Base-by-base conservation (phyloP, 352 stramenopile species). In the Phytophthora hybrid region DNA sequence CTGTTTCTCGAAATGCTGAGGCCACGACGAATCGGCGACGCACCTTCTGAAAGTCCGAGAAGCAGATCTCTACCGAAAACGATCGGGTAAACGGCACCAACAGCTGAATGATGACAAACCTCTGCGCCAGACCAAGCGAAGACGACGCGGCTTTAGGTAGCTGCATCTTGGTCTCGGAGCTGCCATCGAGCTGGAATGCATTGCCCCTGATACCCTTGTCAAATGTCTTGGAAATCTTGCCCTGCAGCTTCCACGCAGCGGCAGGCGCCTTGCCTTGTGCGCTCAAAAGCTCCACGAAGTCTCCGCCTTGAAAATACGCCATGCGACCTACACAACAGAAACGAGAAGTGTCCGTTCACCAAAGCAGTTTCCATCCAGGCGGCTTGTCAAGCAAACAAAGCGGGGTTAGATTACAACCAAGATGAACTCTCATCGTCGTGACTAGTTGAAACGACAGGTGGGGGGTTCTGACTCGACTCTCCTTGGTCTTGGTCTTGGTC, bases 181-280 rank as follows among this genome's bases (percentile, higher is more conserved):
- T 81, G 23, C 91, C 90, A 41, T 94, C 87, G n/a, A 95, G 82
- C 19, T 85, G 71, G 66, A 93, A 95, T 4, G 81, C 78, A 64
- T 96, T 95, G 54, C 81, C 85, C 56, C 88, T 93, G 59, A 94
- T 92, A 0, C 68, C 41, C 59, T 96, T 97, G 57, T 97, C 90
- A 39, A 95, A 97, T 6, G 79, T 81, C 61, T 93, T 93, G 32
- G 80, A 66, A 59, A 96, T 90, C 71, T 95, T 94, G 1, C 89
- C 90, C 41, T 90, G 78, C 10, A 94, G 63, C 54, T 91, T 93
- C 87, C 90, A 95, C 9, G 77, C 74, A 1, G 84, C 76, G 0
- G 86, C 82, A 3, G 91, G 89, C 4, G 88, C 65, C 49, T 93
- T 95, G 34, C 90, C 90, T 59, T 95, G 87, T 23, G 88, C 86